Evolutionary conservation across 2,329 filamentous ascomycete species (phyloP).

Genomic region (Apiospora saccharicola): DNA sequence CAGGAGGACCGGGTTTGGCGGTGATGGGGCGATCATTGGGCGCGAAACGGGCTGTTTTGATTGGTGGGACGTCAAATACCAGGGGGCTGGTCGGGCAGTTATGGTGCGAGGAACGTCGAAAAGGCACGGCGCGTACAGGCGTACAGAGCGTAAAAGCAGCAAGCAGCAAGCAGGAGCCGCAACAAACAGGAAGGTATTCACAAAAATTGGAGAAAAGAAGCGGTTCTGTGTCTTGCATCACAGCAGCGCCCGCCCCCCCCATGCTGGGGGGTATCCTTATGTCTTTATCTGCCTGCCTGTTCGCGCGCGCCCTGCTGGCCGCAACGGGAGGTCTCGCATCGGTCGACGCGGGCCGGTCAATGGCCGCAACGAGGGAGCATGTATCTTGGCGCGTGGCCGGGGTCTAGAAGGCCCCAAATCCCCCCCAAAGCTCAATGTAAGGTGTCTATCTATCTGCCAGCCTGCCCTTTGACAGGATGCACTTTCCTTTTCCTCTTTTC

Average conservation of each 20-base stretch:
- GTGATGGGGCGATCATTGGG: constrained; percentile 22
- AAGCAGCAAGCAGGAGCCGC: neutral
- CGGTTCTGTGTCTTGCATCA: constrained; percentile 13
- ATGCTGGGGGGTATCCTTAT: constrained; percentile 1
- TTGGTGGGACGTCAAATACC: neutral
- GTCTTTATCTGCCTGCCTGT: neutral
- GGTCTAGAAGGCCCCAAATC: neutral
- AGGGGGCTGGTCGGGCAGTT: neutral
- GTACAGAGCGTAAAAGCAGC: neutral
- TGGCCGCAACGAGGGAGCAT: neutral
- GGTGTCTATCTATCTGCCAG: neutral
- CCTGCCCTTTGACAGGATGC: neutral
- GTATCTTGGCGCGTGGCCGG: neutral
- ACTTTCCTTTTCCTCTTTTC: neutral
- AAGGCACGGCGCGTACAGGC: neutral
- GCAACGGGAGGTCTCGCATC: neutral
- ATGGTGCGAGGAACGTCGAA: neutral
- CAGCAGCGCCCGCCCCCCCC: no score
- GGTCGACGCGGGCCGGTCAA: constrained; percentile 14
- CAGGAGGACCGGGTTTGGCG: neutral
- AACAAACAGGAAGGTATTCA: neutral
- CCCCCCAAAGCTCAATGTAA: neutral
- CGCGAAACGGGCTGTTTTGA: neutral
- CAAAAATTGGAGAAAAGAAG: constrained; percentile 9
- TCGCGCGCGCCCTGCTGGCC: neutral